Evolutionary conservation across 1,139 yeast genomes (phyloP).

Genomic region (Taphrina confusa): DNA sequence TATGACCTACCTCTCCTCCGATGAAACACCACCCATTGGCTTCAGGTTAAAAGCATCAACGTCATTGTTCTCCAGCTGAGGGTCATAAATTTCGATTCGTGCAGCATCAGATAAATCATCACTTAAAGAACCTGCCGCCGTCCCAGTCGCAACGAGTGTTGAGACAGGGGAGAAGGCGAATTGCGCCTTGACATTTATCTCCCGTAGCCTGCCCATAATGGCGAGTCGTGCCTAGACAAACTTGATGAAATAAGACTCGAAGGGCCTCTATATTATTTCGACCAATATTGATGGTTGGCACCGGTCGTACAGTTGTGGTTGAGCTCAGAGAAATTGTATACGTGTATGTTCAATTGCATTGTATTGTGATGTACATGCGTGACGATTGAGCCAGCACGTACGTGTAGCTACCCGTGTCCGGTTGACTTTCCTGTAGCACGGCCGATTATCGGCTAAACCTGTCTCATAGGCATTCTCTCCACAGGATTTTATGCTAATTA

Average conservation of each 20-base stretch:
- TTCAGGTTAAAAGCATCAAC: slow-evolving; percentile 3
- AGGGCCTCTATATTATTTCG: too few species aligned
- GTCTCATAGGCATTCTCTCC: too few species aligned
- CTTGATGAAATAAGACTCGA: too few species aligned
- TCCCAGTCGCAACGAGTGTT: slow-evolving; percentile 18
- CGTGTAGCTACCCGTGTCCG: neutral
- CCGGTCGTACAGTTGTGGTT: too few species aligned
- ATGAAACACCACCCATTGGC: neutral
- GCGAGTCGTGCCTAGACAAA: neutral
- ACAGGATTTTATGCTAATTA: too few species aligned
- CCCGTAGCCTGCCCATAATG: slow-evolving; percentile 25
- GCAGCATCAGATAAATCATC: slow-evolving; percentile 24
- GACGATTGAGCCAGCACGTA: neutral
- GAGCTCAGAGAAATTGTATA: too few species aligned
- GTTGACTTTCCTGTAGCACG: neutral
- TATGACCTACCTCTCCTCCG: slow-evolving; percentile 5
- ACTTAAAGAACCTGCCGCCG: slow-evolving; percentile 30
- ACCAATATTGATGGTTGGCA: too few species aligned
- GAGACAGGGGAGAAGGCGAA: slow-evolving; percentile 28
- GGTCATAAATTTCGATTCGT: slow-evolving; percentile 21
- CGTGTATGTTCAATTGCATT: too few species aligned
- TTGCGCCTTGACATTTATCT: slow-evolving; percentile 32
- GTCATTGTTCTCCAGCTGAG: slow-evolving; percentile 11
- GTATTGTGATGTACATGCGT: slow-evolving; percentile 2
- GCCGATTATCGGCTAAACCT: neutral